These are phyloP conservation scores for Verticillium nubilum DNA, from an alignment of 2,329 filamentous ascomycete species.

Conservation along the genomic window DNA sequence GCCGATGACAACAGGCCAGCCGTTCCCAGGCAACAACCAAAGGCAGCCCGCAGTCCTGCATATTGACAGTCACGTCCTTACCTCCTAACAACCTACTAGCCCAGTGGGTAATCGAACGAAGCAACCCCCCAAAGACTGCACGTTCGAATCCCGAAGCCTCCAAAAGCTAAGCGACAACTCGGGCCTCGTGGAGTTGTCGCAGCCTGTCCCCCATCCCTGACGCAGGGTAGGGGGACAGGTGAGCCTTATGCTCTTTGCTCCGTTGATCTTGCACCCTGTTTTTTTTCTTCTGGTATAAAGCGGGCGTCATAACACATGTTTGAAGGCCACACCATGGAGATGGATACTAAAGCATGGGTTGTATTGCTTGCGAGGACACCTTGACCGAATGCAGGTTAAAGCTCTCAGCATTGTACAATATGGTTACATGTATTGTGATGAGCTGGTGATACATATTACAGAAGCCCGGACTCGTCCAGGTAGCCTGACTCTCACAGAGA, in stretches of 20 bases:
- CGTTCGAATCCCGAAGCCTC: neutral
- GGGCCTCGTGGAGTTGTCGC: neutral
- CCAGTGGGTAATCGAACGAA: neutral
- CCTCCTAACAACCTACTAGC: neutral
- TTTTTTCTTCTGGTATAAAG: too few species aligned
- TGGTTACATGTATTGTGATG: neutral
- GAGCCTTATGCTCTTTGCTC: neutral
- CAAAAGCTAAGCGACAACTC: neutral
- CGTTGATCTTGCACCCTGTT: too few species aligned
- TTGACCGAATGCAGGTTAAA: too few species aligned
- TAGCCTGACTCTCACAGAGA: neutral
- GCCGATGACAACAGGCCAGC: neutral
- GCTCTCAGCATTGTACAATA: neutral
- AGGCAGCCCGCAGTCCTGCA: neutral
- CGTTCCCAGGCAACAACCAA: neutral
- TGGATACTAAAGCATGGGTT: too few species aligned
- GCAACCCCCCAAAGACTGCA: neutral
- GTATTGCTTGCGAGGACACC: too few species aligned
- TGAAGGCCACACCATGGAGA: too few species aligned
- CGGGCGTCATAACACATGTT: too few species aligned
- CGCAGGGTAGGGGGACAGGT: neutral
- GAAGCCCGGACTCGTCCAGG: slow-evolving; percentile 15
- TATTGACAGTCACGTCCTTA: neutral
- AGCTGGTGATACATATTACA: slow-evolving; percentile 9
- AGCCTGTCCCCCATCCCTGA: neutral